These are phyloP conservation scores for Urostyla sp. DNA, from an alignment of 73 alveolate genomes.

Conservation along the genomic window DNA sequence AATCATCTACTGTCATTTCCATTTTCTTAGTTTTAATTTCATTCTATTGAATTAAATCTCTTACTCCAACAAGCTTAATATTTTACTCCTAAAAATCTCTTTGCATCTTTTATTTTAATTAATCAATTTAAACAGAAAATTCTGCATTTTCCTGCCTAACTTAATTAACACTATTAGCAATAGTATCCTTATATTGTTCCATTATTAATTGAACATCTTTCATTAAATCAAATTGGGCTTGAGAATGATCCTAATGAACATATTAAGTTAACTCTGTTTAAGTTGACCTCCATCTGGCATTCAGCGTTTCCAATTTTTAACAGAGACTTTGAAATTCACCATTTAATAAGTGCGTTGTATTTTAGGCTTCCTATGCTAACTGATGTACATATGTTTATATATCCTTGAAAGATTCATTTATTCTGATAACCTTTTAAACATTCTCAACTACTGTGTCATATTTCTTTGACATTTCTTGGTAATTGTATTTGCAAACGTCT, in stretches of 20 bases:
- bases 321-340: not conserved
- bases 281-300: constrained; percentile 9
- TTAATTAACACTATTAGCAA: constrained; percentile 21
- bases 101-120: not conserved
- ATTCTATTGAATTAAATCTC: too few species aligned
- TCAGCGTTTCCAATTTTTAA: constrained; percentile 25
- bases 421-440: not conserved
- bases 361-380: constrained; percentile 4
- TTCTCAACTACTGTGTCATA: not conserved
- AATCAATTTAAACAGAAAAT: not conserved
- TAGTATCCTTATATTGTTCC: constrained; percentile 13
- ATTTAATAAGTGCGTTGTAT: constrained; percentile 3
- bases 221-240: too few species aligned
- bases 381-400: not conserved
- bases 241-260: constrained; percentile 6
- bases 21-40: too few species aligned
- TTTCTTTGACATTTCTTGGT: not conserved
- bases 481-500: constrained; percentile 4
- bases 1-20: not conserved
- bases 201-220: constrained; percentile 8
- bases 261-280: not conserved
- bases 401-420: constrained; percentile 12
- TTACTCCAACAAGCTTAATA: too few species aligned
- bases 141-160: constrained; percentile 6
- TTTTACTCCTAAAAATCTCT: too few species aligned